Base-by-base conservation (phyloP, 257 asterid genomes). In the Salvia rosmarinus region DNA sequence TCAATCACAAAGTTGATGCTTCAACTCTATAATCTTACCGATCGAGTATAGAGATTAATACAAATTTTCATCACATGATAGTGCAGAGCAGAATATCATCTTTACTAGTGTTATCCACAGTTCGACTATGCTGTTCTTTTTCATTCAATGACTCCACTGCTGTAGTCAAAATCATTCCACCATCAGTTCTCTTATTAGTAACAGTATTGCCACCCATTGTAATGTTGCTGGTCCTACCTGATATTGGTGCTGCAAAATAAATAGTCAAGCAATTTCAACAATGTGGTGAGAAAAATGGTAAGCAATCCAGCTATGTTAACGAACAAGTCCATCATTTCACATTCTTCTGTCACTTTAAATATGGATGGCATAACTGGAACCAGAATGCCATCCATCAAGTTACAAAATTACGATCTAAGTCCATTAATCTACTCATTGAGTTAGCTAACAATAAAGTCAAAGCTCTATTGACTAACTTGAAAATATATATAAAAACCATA, bases 121-220 rank as follows among this genome's bases (percentile, higher is more conserved):
- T 82, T 77, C 79, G 79, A 62, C 83, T 81, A 11, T 78, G 85
- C 28, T 79, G 71, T 58, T 84, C 85, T 76, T 82, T 89, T 69
- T 61, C 79, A 52, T 50, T 83, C 30, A 70, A 72, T 37, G 77
- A 82, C 67, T 84, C 83, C 70, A 84, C 81, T 51, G 89, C 89
- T 49, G 86, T 85, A 49, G 10, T 16, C 8, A 17, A 16, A 49
- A 14, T 49, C 55, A n/a, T 17, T 7, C 21, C 20, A 49, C 21
- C 20, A 49, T n/a, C 55, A 39, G 23, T n/a, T 49, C 21, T 49
- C 20, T 49, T n/a, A n/a, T n/a, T n/a, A n/a, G n/a, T n/a, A n/a
- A n/a, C 55, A 49, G 10, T 49, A 49, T 49, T 16, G 4, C 23
- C 10, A 49, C n/a, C 54, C 19, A 47, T n/a, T 47, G 20, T 3